Conservation (phyloP, 805 yeast genomes). For the Candida manassasensis region DNA sequence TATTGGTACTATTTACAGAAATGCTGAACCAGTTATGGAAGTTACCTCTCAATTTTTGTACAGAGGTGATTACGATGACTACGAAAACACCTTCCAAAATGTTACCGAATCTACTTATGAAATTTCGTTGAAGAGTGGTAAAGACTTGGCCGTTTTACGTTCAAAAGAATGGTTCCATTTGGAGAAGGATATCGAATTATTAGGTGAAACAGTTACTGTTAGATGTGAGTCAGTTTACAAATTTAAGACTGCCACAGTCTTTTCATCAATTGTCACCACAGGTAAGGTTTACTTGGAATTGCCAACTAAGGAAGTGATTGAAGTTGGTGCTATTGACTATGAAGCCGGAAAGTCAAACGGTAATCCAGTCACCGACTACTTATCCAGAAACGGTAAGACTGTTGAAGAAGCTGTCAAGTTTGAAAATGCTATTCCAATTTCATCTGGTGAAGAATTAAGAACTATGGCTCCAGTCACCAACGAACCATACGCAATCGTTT, state of each 20-base stretch:
- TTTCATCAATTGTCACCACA: conserved; percentile 71
- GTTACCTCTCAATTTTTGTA: conserved; percentile 93
- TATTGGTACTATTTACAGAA: conserved; percentile 79
- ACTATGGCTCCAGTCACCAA: conserved; percentile 91
- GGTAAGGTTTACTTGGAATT: conserved; percentile 87
- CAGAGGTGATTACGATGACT: conserved; percentile 88
- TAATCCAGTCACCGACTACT: conserved; percentile 94
- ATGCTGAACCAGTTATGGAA: conserved; percentile 79
- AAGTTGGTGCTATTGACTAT: conserved; percentile 79
- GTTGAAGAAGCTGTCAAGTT: conserved; percentile 91
- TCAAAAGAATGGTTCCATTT: conserved; percentile 98
- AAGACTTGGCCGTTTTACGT: conserved; percentile 87
- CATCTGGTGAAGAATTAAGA: conserved; percentile 55
- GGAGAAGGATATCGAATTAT: conserved; percentile 62
- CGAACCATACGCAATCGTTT: conserved; percentile 93
- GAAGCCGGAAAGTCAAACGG: conserved; percentile 92
- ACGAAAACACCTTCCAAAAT: conserved; percentile 87
- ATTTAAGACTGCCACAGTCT: conserved; percentile 72
- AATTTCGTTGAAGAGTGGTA: conserved; percentile 63
- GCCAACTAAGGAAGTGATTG: conserved; percentile 84
- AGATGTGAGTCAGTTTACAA: conserved; percentile 81
- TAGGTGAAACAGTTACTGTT: conserved; percentile 79
- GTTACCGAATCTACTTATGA: conserved; percentile 83
- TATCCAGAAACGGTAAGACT: conserved; percentile 85
- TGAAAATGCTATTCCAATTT: conserved; percentile 85